Evolutionary conservation across 805 yeast species (phyloP), one percentile per base, ranked within the genome.

Genomic region (Nakazawaea molendinolei): DNA sequence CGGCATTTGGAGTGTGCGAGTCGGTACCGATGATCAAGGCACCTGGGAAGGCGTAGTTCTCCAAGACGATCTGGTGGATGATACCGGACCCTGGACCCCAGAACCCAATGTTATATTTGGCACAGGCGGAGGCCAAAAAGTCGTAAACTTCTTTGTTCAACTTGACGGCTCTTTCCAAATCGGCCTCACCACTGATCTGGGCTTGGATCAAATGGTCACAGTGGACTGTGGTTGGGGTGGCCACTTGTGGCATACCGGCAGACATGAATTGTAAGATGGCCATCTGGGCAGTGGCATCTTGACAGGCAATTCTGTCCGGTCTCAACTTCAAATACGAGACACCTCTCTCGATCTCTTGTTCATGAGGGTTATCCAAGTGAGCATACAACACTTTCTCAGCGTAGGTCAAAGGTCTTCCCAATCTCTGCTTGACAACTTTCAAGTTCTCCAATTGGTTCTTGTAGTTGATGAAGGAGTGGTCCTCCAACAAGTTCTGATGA

Each of bases 41-140:
- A 53, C 98, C 98, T 41, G 98, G 98, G 50, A 86, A 92, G 41
- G 95, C 82, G 61, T 86, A 92, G 71, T 92, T 92, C 66, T 92
- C 98, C 49, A 92, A 69, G 31, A 92, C 96, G 50, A 92, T 92
- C 69, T 92, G 98, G 61, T 92, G 98, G 52, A 92, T 92, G 55
- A 92, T 92, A 56, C 98, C 98, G 14, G 97, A 89, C 46, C 98
- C 98, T 39, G 98, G 98, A 23, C 92, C 94, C 98, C 98, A 92
- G 70, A 92, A 92, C 60, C 89, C 95, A 50, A 92, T 89, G 55
- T 95, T 95, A 63, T 89, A 92, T 60, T 86, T 87, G 50, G 83
- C 86, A 51, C 95, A 92, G 62, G 97, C 90, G 43, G 87, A 74
- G 55, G 86, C 83, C 54, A 92, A 70, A 71, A 92, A 92, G 60